phyloP scores from a whole-genome alignment of 805 yeast genomes.

The Monosporozyma solicola region DNA sequence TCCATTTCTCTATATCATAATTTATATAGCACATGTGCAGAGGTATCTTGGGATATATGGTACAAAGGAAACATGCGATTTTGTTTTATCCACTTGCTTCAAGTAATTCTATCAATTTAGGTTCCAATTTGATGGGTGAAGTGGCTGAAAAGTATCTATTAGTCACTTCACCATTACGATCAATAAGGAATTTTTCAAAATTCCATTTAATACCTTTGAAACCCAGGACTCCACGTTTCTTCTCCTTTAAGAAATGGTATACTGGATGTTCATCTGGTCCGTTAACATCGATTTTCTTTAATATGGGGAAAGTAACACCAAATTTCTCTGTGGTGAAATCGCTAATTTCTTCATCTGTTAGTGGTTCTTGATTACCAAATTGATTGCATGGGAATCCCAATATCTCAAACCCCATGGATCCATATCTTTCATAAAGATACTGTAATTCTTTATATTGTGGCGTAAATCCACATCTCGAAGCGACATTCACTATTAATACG shows the following conservation, averaged over 20 bases:
- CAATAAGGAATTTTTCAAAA: conserved; percentile 62
- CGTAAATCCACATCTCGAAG: conserved; percentile 76
- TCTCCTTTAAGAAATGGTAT: conserved; percentile 62
- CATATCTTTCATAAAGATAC: conserved; percentile 53
- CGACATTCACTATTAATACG: conserved; percentile 79
- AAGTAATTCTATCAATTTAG: conserved; percentile 51
- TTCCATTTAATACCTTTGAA: conserved; percentile 72
- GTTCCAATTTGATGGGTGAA: conserved; percentile 53
- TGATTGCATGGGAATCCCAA: conserved; percentile 91
- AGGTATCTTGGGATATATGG: no score
- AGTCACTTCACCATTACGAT: conserved; percentile 45
- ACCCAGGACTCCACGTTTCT: conserved; percentile 53
- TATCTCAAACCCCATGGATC: conserved; percentile 52
- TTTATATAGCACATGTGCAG: no score
- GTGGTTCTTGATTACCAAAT: conserved; percentile 77
- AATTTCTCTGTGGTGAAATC: conserved; percentile 68
- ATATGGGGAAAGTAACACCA: conserved; percentile 85
- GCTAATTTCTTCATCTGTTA: conserved; percentile 57
- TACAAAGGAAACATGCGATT: no score
- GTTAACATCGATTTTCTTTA: conserved; percentile 82
- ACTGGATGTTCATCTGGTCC: conserved; percentile 76
- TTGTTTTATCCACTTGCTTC: not conserved
- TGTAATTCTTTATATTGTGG: conserved; percentile 73
- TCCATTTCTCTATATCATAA: no score
- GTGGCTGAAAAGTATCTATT: conserved; percentile 61